Evolutionary conservation across 1,284 basidiomycete genomes (phyloP).

Genomic region (Sporisorium scitamineum): DNA sequence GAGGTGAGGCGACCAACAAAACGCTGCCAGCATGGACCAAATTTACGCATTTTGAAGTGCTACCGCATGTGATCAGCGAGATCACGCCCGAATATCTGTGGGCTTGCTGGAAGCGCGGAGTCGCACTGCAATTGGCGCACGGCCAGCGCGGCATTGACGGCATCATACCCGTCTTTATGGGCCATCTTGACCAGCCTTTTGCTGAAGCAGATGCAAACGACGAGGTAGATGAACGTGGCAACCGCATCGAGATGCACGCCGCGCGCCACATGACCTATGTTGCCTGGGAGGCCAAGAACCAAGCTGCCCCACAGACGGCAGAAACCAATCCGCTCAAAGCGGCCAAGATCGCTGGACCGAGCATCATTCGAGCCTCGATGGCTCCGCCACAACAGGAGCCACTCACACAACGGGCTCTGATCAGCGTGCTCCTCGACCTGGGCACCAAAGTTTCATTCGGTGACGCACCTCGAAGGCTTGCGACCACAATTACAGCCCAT

Average conservation of each 20-base stretch:
- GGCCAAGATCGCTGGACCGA: background rate
- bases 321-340: background rate
- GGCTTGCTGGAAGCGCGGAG: conserved; percentile 37
- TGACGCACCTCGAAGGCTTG: background rate
- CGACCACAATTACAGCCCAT: conserved; percentile 5
- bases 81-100: conserved; percentile 30
- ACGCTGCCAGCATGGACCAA: conserved; percentile 11
- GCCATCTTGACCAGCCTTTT: conserved; percentile 11
- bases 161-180: conserved; percentile 32
- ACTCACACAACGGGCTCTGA: conserved; percentile 7
- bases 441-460: conserved; percentile 4
- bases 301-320: background rate
- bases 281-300: conserved; percentile 24
- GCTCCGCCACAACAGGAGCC: background rate
- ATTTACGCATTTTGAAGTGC: conserved; percentile 33
- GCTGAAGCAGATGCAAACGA: background rate
- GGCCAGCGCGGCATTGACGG: conserved; percentile 27
- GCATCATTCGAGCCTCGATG: background rate
- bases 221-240: background rate
- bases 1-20: background rate
- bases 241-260: background rate
- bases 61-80: background rate
- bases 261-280: conserved; percentile 21
- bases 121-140: conserved; percentile 17
- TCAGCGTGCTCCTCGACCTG: conserved; percentile 14